Evolutionary conservation across 768 basidiomycete species (phyloP), one percentile per base, ranked within the genome.

Genomic region (Mycena olivaceomarginata): DNA sequence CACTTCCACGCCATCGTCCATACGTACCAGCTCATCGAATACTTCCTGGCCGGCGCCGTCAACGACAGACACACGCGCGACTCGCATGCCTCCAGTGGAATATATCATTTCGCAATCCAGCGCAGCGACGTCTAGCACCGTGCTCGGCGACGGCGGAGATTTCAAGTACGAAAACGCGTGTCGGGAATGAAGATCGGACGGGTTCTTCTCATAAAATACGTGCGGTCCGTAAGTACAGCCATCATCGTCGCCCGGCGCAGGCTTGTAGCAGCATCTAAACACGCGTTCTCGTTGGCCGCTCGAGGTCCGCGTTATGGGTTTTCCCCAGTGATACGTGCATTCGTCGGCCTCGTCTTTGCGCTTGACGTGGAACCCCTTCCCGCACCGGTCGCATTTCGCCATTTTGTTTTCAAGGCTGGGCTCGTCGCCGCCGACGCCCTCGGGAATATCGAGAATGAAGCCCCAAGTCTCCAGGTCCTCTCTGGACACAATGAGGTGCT

Each of bases 31-130:
- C 82, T 97, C 91, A 83, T 99, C 98, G 62, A 98, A 93, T 3
- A 99, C 90, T 68, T 92, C 88, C 39, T 87, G 86, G 1, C 96
- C 97, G 1, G 88, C 83, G 10, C 93, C 94, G 82, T 98, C 95
- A 2, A 99, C 92, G 9, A 98, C 92, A 0, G 98, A 98, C 2
- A 98, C 93, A 5, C 98, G 92, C 4, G 97, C 98, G 5, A 98
- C 92, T 25, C 94, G 93, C 90, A 97, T 92, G 0, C 98, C 98
- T 6, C 95, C 96, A 0, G 98, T 99, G 0, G 97, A 95, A 86
- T 98, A 97, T 11, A 99, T 90, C 96, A 99, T 97, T 85, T 99
- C 98, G 82, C 98, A 99, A 84, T 99, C 98, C 66, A 99, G 88
- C 0, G 96, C 96, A 7, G 94, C 95, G 5, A 99, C 91, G 72